phyloP scores from a whole-genome alignment of 768 basidiomycete species.

The Melanogaster broomeanus region DNA sequence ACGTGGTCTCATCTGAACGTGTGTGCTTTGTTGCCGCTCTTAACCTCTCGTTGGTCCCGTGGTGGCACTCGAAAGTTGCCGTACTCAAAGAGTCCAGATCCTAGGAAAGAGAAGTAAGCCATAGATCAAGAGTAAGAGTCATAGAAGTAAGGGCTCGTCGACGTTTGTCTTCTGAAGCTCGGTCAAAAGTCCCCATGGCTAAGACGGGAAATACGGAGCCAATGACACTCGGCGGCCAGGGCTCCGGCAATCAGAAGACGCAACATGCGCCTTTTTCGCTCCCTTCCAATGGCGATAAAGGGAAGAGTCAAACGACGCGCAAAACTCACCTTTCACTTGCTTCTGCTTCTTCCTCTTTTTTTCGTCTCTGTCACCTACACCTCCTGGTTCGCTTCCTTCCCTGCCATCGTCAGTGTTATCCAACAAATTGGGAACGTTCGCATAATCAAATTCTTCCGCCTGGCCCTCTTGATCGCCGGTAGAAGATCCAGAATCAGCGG shows the following conservation, averaged over 20 bases:
- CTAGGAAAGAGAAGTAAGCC: slow-evolving; percentile 27
- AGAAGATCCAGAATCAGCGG: slow-evolving; percentile 5
- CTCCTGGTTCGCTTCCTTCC: background rate
- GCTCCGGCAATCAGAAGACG: background rate
- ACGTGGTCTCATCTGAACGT: slow-evolving; percentile 55
- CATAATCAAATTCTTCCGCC: slow-evolving; percentile 65
- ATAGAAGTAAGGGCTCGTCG: slow-evolving; percentile 3
- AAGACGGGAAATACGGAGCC: background rate
- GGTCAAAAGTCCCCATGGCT: background rate
- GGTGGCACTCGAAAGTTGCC: slow-evolving; percentile 69
- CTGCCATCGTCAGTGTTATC: slow-evolving; percentile 51
- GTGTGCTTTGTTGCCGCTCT: slow-evolving; percentile 68
- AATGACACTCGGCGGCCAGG: background rate
- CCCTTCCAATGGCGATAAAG: background rate
- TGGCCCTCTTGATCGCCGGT: slow-evolving; percentile 21
- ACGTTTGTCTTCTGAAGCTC: slow-evolving; percentile 2
- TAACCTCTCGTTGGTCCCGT: slow-evolving; percentile 62
- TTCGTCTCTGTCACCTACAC: slow-evolving; percentile 28
- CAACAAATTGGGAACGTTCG: slow-evolving; percentile 66
- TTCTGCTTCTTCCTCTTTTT: slow-evolving; percentile 54
- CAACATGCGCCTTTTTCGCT: background rate
- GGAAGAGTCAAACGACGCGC: background rate
- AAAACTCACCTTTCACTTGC: slow-evolving; percentile 40
- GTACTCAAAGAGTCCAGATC: slow-evolving; percentile 38
- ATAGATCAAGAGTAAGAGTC: background rate